A percentile compares a stretch with the other conserved stretches of the same genome.
These are phyloP conservation scores for Colletotrichum zoysiae DNA, from an alignment of 2,329 filamentous ascomycete species.

Conservation along the genomic window DNA sequence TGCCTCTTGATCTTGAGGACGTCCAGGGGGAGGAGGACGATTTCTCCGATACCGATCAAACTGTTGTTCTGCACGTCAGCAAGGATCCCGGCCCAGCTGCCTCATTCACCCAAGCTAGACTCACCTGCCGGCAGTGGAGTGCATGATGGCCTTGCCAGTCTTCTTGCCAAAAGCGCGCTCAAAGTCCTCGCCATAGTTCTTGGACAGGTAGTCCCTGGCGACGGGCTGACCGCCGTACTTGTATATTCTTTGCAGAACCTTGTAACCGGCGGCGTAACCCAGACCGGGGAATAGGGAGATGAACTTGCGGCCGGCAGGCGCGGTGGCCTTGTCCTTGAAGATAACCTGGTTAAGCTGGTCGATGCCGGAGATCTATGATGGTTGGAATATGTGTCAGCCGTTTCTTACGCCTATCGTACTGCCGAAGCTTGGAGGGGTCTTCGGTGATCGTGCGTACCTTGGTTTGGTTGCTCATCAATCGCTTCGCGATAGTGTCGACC, in stretches of 20 bases:
- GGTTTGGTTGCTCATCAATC: slow-evolving; percentile 97
- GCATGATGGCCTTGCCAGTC: slow-evolving; percentile 97
- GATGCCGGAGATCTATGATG: slow-evolving; percentile 40
- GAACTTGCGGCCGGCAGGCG: slow-evolving; percentile 81
- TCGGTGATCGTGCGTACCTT: slow-evolving; percentile 57
- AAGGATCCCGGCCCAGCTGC: background rate
- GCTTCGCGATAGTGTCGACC: slow-evolving; percentile 99
- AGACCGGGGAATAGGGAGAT: slow-evolving; percentile 96
- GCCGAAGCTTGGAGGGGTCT: background rate
- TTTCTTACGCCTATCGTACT: background rate
- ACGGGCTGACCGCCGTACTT: slow-evolving; percentile 99
- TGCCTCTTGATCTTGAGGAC: slow-evolving; percentile 99
- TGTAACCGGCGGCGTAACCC: slow-evolving; percentile 97
- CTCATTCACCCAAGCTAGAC: slow-evolving; percentile 39
- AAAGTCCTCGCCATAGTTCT: slow-evolving; percentile 85
- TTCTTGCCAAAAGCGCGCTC: slow-evolving; percentile 94
- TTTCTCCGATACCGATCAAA: slow-evolving; percentile 96
- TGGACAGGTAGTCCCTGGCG: slow-evolving; percentile 86
- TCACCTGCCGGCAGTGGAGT: slow-evolving; percentile 92
- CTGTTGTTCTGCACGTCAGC: slow-evolving; percentile 58
- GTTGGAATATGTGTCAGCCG: slow-evolving; percentile 16
- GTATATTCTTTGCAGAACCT: slow-evolving; percentile 97
- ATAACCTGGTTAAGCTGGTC: slow-evolving; percentile 88
- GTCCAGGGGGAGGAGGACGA: slow-evolving; percentile 92
- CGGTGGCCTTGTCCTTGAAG: slow-evolving; percentile 88